These are phyloP conservation scores for Suillus occidentalis DNA, from an alignment of 768 basidiomycete genomes.

Conservation along the genomic window DNA sequence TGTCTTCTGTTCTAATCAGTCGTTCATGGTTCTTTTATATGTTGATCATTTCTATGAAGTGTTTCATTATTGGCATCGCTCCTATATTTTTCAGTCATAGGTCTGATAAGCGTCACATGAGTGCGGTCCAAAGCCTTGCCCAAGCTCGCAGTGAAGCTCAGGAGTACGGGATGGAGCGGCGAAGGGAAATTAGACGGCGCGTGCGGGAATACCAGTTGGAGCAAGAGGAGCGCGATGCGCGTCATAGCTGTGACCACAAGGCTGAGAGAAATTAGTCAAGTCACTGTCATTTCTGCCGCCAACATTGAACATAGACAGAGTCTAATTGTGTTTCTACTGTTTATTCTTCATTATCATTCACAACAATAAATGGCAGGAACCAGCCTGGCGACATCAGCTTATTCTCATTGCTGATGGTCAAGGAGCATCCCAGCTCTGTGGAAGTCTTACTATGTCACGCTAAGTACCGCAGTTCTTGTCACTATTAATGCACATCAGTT, in stretches of 20 bases:
- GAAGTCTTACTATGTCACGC: not conserved
- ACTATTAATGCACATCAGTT: not conserved
- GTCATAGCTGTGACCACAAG: not conserved
- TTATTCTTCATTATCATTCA: not conserved
- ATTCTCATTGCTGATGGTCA: not conserved
- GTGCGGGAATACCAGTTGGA: slow-evolving; percentile 35
- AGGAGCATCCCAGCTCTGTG: not conserved
- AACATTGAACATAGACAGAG: not conserved
- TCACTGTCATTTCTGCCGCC: not conserved
- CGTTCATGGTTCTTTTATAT: not conserved
- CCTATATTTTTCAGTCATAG: slow-evolving; percentile 40
- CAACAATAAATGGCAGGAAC: not conserved
- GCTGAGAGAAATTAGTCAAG: not conserved
- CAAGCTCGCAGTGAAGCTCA: slow-evolving; percentile 58
- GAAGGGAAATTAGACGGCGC: slow-evolving; percentile 49
- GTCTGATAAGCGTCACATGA: slow-evolving; percentile 44
- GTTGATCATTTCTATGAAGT: slow-evolving; percentile 26
- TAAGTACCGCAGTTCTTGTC: not conserved
- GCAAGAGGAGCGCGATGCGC: slow-evolving; percentile 1
- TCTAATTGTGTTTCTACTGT: not conserved
- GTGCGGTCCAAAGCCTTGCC: slow-evolving; percentile 57
- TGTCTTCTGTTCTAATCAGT: slow-evolving; percentile 16
- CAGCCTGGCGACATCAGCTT: not conserved
- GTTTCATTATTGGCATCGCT: slow-evolving; percentile 45
- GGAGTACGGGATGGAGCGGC: slow-evolving; percentile 53